Evolutionary conservation across 2,329 filamentous ascomycete genomes (phyloP).

Genomic region (Cyphellophora europaea): DNA sequence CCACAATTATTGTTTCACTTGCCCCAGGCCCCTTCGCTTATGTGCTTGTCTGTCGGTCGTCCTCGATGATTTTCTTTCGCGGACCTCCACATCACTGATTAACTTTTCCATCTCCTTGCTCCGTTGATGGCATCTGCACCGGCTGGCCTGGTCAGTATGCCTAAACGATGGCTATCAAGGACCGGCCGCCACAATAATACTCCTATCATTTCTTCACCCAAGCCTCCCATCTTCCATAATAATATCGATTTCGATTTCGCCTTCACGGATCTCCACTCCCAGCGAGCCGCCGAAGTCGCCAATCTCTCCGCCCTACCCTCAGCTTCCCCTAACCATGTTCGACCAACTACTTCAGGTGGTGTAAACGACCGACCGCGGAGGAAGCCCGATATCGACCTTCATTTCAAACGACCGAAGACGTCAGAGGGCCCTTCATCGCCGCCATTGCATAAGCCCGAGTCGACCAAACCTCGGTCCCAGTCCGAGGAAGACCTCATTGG

Average conservation of each 20-base stretch:
- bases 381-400: slow-evolving; percentile 7
- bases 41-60: neutral
- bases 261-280: slow-evolving; percentile 9
- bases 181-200: neutral
- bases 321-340: slow-evolving; percentile 4
- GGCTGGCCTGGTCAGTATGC: slow-evolving; percentile 3
- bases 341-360: slow-evolving; percentile 11
- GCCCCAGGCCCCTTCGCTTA: neutral
- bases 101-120: no score
- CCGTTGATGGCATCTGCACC: neutral
- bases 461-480: neutral
- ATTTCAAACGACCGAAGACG: slow-evolving; percentile 9
- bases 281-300: neutral
- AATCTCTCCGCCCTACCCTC: slow-evolving; percentile 1
- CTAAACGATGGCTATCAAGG: slow-evolving; percentile 1
- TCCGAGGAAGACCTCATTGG: slow-evolving; percentile 49
- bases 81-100: no score
- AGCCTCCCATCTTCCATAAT: slow-evolving; percentile 2
- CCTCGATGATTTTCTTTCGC: no score
- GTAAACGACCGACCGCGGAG: slow-evolving; percentile 5
- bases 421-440: slow-evolving; percentile 8
- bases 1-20: neutral
- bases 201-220: neutral
- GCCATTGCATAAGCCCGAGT: neutral
- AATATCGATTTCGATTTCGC: slow-evolving; percentile 15